Evolutionary conservation across 75 land plant genomes (phyloP).

Genomic region (Pinus taeda): DNA sequence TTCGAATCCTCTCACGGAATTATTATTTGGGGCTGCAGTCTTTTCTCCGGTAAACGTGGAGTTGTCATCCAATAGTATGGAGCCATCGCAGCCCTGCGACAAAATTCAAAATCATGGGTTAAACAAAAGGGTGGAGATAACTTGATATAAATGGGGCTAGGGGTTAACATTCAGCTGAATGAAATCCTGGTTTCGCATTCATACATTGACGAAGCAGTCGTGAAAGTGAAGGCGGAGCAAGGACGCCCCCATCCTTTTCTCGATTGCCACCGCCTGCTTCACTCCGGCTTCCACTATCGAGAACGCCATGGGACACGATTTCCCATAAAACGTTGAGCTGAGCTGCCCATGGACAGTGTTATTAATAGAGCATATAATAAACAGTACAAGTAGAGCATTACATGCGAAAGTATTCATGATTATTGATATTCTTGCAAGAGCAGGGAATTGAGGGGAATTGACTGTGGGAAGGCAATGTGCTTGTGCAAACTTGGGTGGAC

Average conservation of each 20-base stretch:
- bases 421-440: too few species aligned
- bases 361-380: too few species aligned
- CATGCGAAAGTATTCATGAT: too few species aligned
- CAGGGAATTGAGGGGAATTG: too few species aligned
- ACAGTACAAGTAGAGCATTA: too few species aligned
- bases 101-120: too few species aligned
- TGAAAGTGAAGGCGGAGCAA: constrained; percentile 64
- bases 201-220: constrained; percentile 65
- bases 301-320: constrained; percentile 36
- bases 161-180: too few species aligned
- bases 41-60: constrained; percentile 8
- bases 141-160: too few species aligned
- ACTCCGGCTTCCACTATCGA: constrained; percentile 22
- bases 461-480: too few species aligned
- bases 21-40: constrained; percentile 2
- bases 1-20: constrained; percentile 10
- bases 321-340: constrained; percentile 37
- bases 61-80: constrained; percentile 9
- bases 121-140: too few species aligned
- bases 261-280: constrained; percentile 8
- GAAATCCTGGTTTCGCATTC: too few species aligned
- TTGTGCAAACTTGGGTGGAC: too few species aligned
- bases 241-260: constrained; percentile 38
- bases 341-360: constrained; percentile 25
- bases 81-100: not conserved